These are phyloP conservation scores for Hymenoscyphus linearis DNA, from an alignment of 2,329 filamentous ascomycete species.

Conservation along the genomic window DNA sequence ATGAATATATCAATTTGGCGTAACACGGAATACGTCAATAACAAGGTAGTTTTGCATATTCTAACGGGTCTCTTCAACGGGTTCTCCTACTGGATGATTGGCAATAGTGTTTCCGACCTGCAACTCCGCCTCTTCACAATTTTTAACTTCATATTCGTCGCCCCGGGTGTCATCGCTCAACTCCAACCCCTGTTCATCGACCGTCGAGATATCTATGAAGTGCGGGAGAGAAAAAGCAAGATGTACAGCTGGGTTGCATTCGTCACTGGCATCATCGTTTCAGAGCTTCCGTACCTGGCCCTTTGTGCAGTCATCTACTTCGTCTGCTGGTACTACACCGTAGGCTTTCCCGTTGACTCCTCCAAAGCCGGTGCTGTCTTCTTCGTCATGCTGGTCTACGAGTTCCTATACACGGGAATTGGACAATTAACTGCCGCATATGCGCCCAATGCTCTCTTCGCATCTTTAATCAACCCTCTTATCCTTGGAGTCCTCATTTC, in stretches of 20 bases:
- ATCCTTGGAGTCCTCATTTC: constrained; percentile 54
- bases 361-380: constrained; percentile 46
- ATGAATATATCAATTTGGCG: constrained; percentile 51
- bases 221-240: constrained; percentile 55
- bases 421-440: constrained; percentile 61
- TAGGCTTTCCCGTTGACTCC: constrained; percentile 43
- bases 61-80: constrained; percentile 53
- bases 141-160: constrained; percentile 60
- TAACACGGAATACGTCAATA: constrained; percentile 52
- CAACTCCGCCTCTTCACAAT: constrained; percentile 54
- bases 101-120: constrained; percentile 43
- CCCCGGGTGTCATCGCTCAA: constrained; percentile 52
- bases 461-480: constrained; percentile 51
- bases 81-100: constrained; percentile 57
- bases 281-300: constrained; percentile 42
- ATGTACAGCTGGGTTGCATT: constrained; percentile 58
- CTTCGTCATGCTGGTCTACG: constrained; percentile 52
- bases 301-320: constrained; percentile 42
- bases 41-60: constrained; percentile 47
- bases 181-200: constrained; percentile 55
- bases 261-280: constrained; percentile 45
- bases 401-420: constrained; percentile 55
- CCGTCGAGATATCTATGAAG: constrained; percentile 52
- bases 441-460: constrained; percentile 55
- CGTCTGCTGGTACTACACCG: constrained; percentile 54